Base-by-base conservation (phyloP, 2,329 filamentous ascomycete species). In the Epichloe typhina region DNA sequence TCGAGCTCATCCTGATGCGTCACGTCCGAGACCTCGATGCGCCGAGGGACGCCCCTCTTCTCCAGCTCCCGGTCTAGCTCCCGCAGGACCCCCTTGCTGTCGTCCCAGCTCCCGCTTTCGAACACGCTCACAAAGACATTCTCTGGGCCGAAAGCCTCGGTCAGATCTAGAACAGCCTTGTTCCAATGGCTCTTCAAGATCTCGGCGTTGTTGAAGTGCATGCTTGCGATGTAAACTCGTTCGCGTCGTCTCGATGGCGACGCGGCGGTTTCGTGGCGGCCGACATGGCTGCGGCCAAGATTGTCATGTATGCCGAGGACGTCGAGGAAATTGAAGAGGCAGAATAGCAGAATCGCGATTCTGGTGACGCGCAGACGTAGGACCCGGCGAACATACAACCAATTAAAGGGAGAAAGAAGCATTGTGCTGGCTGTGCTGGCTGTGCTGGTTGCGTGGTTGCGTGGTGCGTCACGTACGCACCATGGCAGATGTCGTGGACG, bases 101-200 rank as follows among this genome's bases (percentile, higher is more conserved):
- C 71, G 61, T 88, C 84, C 68, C 76, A 81, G 60, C 80, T 84
- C 5, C 83, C 83, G 57, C 79, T 83, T 63, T 88, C 84, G 52
- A 78, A 75, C 33, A 87, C 73, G 53, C 77, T 80, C 40, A 88
- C 74, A 60, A 76, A 87, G 2, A 87, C 76, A 60, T 86, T 86
- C 3, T 79, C 70, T 0, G 74, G 66, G 0, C 83, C 83, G 4
- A 86, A 66, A 5, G 70, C 67, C 44, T 73, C 67, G 5, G 76
- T 72, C 19, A 88, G 66, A 2, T 74, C 68, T 6, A 83, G 52
- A 3, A 88, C 68, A 0, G 79, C 80, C 5, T 72, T 64, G 54
- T 74, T 80, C 83, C 84, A 88, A 57, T 82, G 74, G 5, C 69
- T 68, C 7, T 76, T 72, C 2, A 88, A 70, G 23, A 86, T 68